Conservation (phyloP, 257 asterid genomes). For the Rhazya stricta region DNA sequence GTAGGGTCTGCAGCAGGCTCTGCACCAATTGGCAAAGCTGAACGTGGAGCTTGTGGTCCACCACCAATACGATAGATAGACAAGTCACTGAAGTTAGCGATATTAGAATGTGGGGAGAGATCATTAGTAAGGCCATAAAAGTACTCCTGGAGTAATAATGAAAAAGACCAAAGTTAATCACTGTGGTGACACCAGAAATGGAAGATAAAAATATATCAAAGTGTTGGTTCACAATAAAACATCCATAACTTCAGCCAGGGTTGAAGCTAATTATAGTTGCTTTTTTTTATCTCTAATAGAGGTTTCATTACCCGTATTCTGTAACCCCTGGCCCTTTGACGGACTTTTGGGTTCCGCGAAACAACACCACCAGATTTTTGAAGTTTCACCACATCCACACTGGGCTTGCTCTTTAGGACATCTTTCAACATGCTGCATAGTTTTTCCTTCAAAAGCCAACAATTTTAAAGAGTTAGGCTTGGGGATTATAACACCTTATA, state of each 20-base stretch:
- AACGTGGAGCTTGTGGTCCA: constrained; percentile 97
- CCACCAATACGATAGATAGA: constrained; percentile 80
- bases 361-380: constrained; percentile 98
- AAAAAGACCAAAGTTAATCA: constrained; percentile 1
- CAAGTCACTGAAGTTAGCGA: constrained; percentile 65
- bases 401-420: constrained; percentile 63
- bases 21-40: constrained; percentile 96
- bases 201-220: not conserved
- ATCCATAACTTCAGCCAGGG: not conserved
- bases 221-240: not conserved
- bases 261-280: not conserved
- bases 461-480: not conserved
- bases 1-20: constrained; percentile 89
- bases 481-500: not conserved
- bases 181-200: not conserved
- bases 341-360: constrained; percentile 88
- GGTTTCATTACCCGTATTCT: constrained; percentile 70
- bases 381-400: constrained; percentile 95
- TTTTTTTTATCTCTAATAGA: not conserved
- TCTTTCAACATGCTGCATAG: constrained; percentile 97
- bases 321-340: constrained; percentile 73
- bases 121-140: constrained; percentile 89
- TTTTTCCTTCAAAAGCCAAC: constrained; percentile 59
- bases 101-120: constrained; percentile 90
- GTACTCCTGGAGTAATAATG: constrained; percentile 59